Percentiles rank a stretch among this genome's conserved stretches.
Conservation (phyloP, 179 eudicot genomes). For the Pouteria campechiana region DNA sequence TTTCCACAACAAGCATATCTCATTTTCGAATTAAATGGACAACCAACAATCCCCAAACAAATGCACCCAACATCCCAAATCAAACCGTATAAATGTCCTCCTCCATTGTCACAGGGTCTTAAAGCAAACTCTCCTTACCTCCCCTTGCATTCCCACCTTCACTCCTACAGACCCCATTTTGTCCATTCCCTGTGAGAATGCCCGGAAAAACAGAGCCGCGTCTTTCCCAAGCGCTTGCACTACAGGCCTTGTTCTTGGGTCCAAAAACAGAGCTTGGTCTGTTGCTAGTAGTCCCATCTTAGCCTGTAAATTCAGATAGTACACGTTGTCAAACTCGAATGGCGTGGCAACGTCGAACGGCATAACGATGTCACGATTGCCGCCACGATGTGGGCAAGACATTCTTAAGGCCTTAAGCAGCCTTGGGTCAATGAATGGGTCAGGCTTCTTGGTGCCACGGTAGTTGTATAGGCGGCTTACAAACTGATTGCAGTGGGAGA, state of each 20-base stretch:
- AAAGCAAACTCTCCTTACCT: constrained; percentile 56
- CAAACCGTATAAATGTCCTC: too few relatives aligned
- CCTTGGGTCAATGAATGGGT: constrained; percentile 50
- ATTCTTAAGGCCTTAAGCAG: constrained; percentile 52
- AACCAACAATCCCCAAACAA: too few relatives aligned
- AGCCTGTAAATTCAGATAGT: constrained; percentile 64
- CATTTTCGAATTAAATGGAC: too few relatives aligned
- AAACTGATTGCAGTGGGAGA: constrained; percentile 59
- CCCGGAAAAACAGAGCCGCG: constrained; percentile 45
- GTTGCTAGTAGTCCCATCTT: constrained; percentile 57
- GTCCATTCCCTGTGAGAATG: constrained; percentile 67
- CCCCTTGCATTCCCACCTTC: constrained; percentile 78
- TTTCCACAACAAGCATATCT: too few relatives aligned
- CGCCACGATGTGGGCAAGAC: constrained; percentile 75
- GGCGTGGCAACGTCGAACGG: constrained; percentile 91
- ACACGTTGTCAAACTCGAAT: constrained; percentile 62
- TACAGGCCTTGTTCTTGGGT: constrained; percentile 49
- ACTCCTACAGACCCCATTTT: constrained; percentile 80
- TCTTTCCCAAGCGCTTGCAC: constrained; percentile 56
- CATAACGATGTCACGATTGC: constrained; percentile 56
- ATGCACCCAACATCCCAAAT: too few relatives aligned
- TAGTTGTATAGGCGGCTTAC: constrained; percentile 48
- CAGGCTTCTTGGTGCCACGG: constrained; percentile 34
- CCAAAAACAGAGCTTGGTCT: constrained; percentile 64
- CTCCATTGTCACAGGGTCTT: constrained; percentile 17